These are phyloP conservation scores for Peronospora tabacina DNA, from an alignment of 352 stramenopile species.

Conservation along the genomic window DNA sequence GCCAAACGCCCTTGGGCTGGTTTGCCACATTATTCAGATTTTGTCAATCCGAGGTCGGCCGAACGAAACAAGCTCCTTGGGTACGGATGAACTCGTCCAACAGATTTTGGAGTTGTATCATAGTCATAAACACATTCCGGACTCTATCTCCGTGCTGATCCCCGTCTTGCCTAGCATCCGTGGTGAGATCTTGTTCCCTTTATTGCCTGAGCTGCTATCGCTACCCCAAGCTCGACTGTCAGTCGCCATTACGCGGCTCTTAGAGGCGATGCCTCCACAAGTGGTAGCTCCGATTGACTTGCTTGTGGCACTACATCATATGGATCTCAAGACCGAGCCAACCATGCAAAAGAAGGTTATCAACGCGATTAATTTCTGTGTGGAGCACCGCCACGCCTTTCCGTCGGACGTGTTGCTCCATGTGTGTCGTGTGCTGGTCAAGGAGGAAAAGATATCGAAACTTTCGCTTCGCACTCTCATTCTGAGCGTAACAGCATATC, in stretches of 20 bases:
- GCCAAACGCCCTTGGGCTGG: constrained; percentile 46
- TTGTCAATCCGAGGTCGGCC: constrained; percentile 37
- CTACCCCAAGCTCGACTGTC: constrained; percentile 46
- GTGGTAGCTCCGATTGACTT: constrained; percentile 58
- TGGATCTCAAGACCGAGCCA: constrained; percentile 59
- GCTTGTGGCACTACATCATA: constrained; percentile 67
- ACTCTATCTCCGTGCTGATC: constrained; percentile 65
- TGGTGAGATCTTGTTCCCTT: constrained; percentile 46
- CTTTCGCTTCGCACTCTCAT: constrained; percentile 72
- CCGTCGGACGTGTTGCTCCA: constrained; percentile 63
- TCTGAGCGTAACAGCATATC: constrained; percentile 65
- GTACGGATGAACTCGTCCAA: constrained; percentile 41
- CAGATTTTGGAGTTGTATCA: constrained; percentile 61
- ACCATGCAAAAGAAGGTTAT: constrained; percentile 75
- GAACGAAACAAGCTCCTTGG: constrained; percentile 31
- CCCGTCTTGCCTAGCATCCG: constrained; percentile 52
- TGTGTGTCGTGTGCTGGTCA: constrained; percentile 55
- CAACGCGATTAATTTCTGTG: constrained; percentile 67
- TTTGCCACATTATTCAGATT: constrained; percentile 75
- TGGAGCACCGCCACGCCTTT: constrained; percentile 74
- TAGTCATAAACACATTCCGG: constrained; percentile 43
- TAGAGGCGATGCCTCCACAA: constrained; percentile 68
- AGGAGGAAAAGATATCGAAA: constrained; percentile 53
- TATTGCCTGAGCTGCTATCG: constrained; percentile 50
- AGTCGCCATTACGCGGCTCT: constrained; percentile 60